Evolutionary conservation across 805 yeast genomes (phyloP).

Genomic region (Yarrowia bubula): DNA sequence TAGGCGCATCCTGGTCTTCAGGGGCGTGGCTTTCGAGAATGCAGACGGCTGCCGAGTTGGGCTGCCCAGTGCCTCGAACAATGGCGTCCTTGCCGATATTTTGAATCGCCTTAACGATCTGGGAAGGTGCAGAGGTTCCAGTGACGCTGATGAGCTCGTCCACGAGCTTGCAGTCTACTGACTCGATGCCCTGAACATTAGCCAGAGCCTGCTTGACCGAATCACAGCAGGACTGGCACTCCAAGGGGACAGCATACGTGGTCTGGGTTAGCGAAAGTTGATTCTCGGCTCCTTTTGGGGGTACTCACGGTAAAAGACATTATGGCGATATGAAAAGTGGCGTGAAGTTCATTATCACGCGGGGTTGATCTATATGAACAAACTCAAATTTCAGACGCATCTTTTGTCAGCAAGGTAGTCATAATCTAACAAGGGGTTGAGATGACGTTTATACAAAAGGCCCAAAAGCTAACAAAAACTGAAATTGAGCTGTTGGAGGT

Average conservation of each 20-base stretch:
- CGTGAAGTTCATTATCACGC: not conserved
- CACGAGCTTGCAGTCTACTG: constrained; percentile 55
- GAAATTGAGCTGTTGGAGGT: not conserved
- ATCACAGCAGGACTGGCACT: constrained; percentile 69
- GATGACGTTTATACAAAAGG: not conserved
- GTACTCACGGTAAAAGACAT: constrained; percentile 28
- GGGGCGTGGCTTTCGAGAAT: constrained; percentile 72
- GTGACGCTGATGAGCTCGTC: constrained; percentile 62
- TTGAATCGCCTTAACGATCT: constrained; percentile 65
- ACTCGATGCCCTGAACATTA: constrained; percentile 46
- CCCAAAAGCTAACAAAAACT: not conserved
- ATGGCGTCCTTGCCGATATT: constrained; percentile 82
- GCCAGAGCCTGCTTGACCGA: constrained; percentile 56
- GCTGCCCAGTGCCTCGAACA: constrained; percentile 83
- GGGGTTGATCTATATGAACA: constrained; percentile 10
- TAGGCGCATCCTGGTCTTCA: constrained; percentile 52
- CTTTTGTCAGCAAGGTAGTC: constrained; percentile 10
- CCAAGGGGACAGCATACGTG: constrained; percentile 82
- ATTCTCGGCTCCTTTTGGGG: too few species aligned
- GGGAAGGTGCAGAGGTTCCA: constrained; percentile 75
- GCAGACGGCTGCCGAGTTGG: constrained; percentile 88
- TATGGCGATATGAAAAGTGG: constrained; percentile 1
- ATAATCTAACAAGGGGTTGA: not conserved
- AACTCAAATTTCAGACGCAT: constrained; percentile 6
- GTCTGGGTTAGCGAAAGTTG: too few species aligned